These are phyloP conservation scores for Leccinum pachyderme DNA, from an alignment of 1,284 basidiomycete genomes.

Conservation along the genomic window DNA sequence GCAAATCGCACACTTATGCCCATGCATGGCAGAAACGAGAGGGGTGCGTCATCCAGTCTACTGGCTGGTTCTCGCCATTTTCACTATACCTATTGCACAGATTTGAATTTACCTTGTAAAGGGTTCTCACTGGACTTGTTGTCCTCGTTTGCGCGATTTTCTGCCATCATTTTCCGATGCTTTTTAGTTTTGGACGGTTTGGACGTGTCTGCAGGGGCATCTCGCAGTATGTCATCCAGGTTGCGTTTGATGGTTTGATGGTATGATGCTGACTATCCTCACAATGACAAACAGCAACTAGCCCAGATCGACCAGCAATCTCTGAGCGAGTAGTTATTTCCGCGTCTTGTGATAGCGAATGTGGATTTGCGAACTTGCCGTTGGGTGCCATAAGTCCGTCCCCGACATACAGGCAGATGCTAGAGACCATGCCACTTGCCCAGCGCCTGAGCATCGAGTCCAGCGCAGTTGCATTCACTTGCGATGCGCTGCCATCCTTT, in stretches of 20 bases:
- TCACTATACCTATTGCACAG: not conserved
- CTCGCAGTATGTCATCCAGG: constrained; percentile 24
- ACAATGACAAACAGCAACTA: not conserved
- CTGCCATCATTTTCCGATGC: not conserved
- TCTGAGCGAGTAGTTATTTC: constrained; percentile 30
- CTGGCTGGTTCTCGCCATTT: constrained; percentile 4
- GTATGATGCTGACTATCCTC: constrained; percentile 1
- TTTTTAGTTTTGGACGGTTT: not conserved
- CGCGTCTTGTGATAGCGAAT: constrained; percentile 18
- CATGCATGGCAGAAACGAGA: constrained; percentile 89
- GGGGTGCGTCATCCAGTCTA: constrained; percentile 57
- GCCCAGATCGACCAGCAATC: constrained; percentile 14
- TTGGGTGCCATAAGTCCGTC: constrained; percentile 22
- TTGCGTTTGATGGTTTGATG: constrained; percentile 13
- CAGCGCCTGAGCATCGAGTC: too few relatives aligned
- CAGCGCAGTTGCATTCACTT: too few relatives aligned
- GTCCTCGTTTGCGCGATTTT: not conserved
- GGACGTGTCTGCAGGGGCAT: constrained; percentile 7
- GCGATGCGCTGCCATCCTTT: too few relatives aligned
- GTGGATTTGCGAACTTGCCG: constrained; percentile 27
- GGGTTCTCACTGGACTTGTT: constrained; percentile 6
- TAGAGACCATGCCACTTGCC: too few relatives aligned
- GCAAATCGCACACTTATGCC: constrained; percentile 98
- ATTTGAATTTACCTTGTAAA: not conserved
- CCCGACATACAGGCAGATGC: too few relatives aligned